A percentile compares a stretch with the other conserved stretches of the same genome.
These are phyloP conservation scores for Salvia splendens DNA, from an alignment of 257 asterid species.

Conservation along the genomic window DNA sequence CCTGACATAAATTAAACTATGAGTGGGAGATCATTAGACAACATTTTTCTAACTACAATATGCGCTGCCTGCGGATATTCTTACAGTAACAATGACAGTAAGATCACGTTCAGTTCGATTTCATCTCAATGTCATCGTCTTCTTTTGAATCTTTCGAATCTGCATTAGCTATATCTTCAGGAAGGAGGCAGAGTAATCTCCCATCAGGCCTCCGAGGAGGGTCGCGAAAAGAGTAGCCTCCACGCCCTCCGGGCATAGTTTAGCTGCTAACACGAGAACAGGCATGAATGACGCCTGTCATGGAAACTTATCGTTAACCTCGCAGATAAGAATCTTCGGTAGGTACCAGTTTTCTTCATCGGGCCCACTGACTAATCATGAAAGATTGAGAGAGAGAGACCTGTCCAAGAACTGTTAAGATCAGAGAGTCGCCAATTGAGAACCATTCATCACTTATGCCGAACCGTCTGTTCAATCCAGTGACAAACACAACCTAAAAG, in stretches of 20 bases:
- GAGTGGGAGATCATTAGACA: background rate
- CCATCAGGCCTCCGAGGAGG: conserved; percentile 86
- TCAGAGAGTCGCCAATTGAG: conserved; percentile 89
- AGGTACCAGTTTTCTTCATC: too few species aligned
- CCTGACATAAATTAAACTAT: conserved; percentile 1
- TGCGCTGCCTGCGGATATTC: conserved; percentile 17
- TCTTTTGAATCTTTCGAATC: conserved; percentile 43
- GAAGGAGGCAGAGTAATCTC: conserved; percentile 89
- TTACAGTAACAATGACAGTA: conserved; percentile 9
- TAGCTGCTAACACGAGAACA: conserved; percentile 95
- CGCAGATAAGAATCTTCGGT: background rate
- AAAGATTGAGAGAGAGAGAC: conserved; percentile 36
- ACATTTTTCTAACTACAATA: conserved; percentile 32
- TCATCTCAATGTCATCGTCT: conserved; percentile 62
- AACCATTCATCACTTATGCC: conserved; percentile 98
- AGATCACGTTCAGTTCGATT: conserved; percentile 54
- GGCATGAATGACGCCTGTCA: conserved; percentile 96
- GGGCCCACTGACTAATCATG: too few species aligned
- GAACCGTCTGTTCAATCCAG: conserved; percentile 74
- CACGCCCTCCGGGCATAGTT: conserved; percentile 90
- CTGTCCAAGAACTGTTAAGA: conserved; percentile 92
- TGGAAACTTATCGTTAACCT: conserved; percentile 12
- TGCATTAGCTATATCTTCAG: conserved; percentile 51
- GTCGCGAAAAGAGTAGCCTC: conserved; percentile 98
- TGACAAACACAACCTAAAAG: conserved; percentile 77